Conservation (phyloP, 129 eudicot genomes). For the Lactuca saligna region DNA sequence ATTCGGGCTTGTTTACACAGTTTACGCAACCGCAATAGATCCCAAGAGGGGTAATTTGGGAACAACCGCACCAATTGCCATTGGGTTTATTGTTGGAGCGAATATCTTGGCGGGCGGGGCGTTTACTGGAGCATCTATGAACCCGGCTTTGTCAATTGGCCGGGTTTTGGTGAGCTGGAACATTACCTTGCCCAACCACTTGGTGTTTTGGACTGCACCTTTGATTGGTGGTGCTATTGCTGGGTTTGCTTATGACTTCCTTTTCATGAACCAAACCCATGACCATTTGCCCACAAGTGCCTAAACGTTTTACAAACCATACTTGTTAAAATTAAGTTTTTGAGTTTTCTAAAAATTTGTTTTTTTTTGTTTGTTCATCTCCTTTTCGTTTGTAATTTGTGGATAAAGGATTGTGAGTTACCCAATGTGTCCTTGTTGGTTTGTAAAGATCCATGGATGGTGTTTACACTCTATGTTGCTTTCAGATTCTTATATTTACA, state of each 20-base stretch:
- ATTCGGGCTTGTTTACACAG: slow-evolving; percentile 53
- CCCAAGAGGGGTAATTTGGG: slow-evolving; percentile 56
- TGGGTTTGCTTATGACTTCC: slow-evolving; percentile 44
- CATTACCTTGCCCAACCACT: slow-evolving; percentile 38
- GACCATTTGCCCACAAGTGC: slow-evolving; percentile 50
- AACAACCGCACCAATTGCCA: slow-evolving; percentile 51
- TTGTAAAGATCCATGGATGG: slow-evolving; percentile 2
- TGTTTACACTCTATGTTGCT: slow-evolving; percentile 4
- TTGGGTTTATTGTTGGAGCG: slow-evolving; percentile 62
- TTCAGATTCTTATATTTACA: neutral
- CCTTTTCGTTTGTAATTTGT: slow-evolving; percentile 17
- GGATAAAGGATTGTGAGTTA: slow-evolving; percentile 14
- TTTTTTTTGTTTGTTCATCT: slow-evolving; percentile 4
- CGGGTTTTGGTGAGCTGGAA: slow-evolving; percentile 60
- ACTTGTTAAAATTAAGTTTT: neutral
- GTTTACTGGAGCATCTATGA: slow-evolving; percentile 62
- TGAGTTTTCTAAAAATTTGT: neutral
- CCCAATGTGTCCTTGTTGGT: neutral
- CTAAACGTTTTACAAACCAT: slow-evolving; percentile 3
- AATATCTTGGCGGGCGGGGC: slow-evolving; percentile 63
- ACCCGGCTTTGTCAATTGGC: slow-evolving; percentile 57
- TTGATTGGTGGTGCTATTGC: slow-evolving; percentile 59
- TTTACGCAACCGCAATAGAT: slow-evolving; percentile 58
- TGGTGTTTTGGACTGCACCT: slow-evolving; percentile 62
- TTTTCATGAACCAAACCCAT: slow-evolving; percentile 50